phyloP scores from a whole-genome alignment of 139 green algal genomes.

The Gonium pectorale region DNA sequence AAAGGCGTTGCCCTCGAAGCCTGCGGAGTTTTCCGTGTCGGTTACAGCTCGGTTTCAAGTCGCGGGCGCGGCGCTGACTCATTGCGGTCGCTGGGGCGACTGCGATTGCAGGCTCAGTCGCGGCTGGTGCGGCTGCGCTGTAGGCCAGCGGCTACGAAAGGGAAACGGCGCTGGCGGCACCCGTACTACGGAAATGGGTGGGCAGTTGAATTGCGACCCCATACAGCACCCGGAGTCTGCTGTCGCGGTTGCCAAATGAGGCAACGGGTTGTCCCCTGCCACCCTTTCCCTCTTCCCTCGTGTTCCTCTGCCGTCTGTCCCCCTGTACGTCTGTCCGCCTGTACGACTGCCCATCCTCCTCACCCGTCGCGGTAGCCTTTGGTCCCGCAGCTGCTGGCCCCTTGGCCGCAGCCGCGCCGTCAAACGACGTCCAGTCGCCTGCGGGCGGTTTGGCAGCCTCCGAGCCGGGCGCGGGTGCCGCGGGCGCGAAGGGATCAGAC shows the following conservation, averaged over 20 bases:
- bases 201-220: too few relatives aligned
- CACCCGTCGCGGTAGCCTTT: not conserved
- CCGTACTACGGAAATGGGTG: too few relatives aligned
- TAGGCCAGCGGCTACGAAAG: too few relatives aligned
- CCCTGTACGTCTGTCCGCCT: not conserved
- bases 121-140: too few relatives aligned
- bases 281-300: not conserved
- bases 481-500: constrained; percentile 31
- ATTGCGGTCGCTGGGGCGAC: too few relatives aligned
- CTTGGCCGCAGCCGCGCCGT: not conserved
- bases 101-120: too few relatives aligned
- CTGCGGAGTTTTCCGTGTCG: too few relatives aligned
- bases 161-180: too few relatives aligned
- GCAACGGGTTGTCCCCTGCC: not conserved
- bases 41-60: too few relatives aligned
- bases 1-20: constrained; percentile 26
- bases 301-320: not conserved
- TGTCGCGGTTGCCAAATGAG: too few relatives aligned
- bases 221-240: too few relatives aligned
- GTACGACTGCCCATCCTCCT: not conserved
- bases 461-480: not conserved
- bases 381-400: not conserved
- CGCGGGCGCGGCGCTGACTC: too few relatives aligned
- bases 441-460: not conserved
- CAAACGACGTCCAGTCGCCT: not conserved